A percentile compares a stretch with the other conserved stretches of the same genome.
These are phyloP conservation scores for Cryptococcus sp. DNA, from an alignment of 1,284 basidiomycete genomes.

Conservation along the genomic window DNA sequence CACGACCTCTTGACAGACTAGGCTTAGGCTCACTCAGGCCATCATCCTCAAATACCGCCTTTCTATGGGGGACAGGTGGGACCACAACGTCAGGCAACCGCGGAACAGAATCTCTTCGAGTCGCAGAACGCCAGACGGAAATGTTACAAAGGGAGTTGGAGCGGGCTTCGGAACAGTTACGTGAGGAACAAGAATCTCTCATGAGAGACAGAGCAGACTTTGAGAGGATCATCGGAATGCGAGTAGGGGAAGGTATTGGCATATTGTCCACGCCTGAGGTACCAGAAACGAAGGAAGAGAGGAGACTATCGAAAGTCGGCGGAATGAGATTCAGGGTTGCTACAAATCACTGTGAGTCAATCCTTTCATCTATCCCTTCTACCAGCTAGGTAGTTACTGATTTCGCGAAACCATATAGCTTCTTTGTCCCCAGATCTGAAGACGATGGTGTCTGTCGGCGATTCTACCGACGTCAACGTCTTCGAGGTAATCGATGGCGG, in stretches of 20 bases:
- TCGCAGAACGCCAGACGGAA: conserved; percentile 9
- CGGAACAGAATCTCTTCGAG: background rate
- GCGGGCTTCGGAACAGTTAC: conserved; percentile 16
- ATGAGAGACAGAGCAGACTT: conserved; percentile 24
- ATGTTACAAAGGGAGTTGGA: conserved; percentile 16
- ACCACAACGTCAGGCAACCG: background rate
- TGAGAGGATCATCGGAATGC: conserved; percentile 26
- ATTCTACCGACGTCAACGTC: conserved; percentile 51
- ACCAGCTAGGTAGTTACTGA: background rate
- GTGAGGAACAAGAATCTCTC: conserved; percentile 12
- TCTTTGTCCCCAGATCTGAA: conserved; percentile 51
- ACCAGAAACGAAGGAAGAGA: conserved; percentile 21
- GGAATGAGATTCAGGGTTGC: conserved; percentile 45
- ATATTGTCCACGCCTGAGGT: background rate
- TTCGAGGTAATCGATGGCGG: conserved; percentile 51
- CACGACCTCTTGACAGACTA: conserved; percentile 10
- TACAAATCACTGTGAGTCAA: conserved; percentile 51
- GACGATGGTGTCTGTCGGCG: conserved; percentile 52
- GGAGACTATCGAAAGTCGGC: conserved; percentile 41
- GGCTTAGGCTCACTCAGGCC: conserved; percentile 10
- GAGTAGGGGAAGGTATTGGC: conserved; percentile 7
- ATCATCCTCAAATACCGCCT: conserved; percentile 2
- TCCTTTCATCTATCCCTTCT: too few species aligned
- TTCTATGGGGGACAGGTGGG: conserved; percentile 17
- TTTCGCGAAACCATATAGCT: conserved; percentile 24